These are phyloP conservation scores for Boletus sp. DNA, from an alignment of 768 basidiomycete species.

Conservation along the genomic window DNA sequence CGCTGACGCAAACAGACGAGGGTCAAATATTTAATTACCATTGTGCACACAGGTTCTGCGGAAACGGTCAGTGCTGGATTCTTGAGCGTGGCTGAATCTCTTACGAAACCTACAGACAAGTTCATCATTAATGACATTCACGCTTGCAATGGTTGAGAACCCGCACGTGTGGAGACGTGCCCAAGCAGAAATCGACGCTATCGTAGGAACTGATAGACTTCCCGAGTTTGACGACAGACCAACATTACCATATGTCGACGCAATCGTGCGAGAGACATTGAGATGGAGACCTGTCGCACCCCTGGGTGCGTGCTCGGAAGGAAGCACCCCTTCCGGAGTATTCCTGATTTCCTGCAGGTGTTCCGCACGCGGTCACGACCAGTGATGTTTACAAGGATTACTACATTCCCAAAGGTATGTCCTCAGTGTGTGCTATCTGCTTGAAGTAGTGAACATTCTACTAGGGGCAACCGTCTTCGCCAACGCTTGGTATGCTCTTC, in stretches of 20 bases:
- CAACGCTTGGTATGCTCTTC: neutral
- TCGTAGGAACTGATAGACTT: neutral
- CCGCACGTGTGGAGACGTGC: neutral
- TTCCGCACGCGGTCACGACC: neutral
- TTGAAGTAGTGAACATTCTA: neutral
- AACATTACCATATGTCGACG: neutral
- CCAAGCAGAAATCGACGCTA: neutral
- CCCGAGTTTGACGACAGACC: neutral
- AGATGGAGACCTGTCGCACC: neutral
- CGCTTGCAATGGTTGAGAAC: neutral
- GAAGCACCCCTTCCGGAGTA: neutral
- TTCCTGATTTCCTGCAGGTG: neutral
- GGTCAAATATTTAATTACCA: neutral
- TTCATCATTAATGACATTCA: neutral
- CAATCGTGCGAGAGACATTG: neutral
- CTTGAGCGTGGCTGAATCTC: neutral
- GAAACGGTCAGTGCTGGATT: neutral
- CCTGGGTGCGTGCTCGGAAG: neutral
- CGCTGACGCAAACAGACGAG: neutral
- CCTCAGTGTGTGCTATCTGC: neutral
- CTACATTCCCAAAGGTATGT: neutral
- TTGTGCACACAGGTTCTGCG: neutral
- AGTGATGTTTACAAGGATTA: neutral
- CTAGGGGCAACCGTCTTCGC: neutral
- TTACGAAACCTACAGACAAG: neutral